Conservation (phyloP, 331 rosid genomes). For the Malus hybrid region DNA sequence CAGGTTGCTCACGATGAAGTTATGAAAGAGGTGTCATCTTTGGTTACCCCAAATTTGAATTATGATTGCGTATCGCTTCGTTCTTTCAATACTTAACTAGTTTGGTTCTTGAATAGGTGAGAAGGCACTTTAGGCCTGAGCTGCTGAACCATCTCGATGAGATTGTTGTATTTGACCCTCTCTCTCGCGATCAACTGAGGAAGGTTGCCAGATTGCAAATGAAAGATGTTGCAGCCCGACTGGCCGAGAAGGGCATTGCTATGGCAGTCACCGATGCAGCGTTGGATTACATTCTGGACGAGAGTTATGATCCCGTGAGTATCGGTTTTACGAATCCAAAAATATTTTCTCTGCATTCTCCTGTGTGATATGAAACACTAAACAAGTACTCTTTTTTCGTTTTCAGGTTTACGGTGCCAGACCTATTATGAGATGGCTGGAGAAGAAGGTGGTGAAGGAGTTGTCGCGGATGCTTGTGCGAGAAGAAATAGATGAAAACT, state of each 20-base stretch:
- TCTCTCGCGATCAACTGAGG: constrained; percentile 65
- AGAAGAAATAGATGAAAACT: constrained; percentile 88
- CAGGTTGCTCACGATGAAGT: constrained; percentile 68
- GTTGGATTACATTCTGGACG: constrained; percentile 45
- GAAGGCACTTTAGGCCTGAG: constrained; percentile 80
- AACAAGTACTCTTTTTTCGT: not conserved
- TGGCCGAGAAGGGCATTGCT: constrained; percentile 81
- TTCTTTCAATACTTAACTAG: not conserved
- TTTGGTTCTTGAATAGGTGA: constrained; percentile 31
- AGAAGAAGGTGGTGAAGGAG: constrained; percentile 85
- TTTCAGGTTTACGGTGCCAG: constrained; percentile 88
- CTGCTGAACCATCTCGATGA: constrained; percentile 52
- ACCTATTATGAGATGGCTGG: constrained; percentile 92
- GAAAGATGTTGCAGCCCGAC: constrained; percentile 79
- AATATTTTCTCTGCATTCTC: not conserved
- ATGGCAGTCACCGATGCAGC: constrained; percentile 80
- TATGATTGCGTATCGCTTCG: too few species aligned
- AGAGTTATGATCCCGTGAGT: constrained; percentile 86
- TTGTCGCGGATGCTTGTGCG: constrained; percentile 70
- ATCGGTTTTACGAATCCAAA: too few species aligned
- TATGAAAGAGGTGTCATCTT: constrained; percentile 56
- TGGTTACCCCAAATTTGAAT: not conserved
- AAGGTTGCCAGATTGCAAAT: constrained; percentile 85
- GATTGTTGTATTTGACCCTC: constrained; percentile 40
- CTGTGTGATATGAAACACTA: not conserved